Evolutionary conservation across 2,329 filamentous ascomycete species (phyloP).

Genomic region (Diaporthe sp.): DNA sequence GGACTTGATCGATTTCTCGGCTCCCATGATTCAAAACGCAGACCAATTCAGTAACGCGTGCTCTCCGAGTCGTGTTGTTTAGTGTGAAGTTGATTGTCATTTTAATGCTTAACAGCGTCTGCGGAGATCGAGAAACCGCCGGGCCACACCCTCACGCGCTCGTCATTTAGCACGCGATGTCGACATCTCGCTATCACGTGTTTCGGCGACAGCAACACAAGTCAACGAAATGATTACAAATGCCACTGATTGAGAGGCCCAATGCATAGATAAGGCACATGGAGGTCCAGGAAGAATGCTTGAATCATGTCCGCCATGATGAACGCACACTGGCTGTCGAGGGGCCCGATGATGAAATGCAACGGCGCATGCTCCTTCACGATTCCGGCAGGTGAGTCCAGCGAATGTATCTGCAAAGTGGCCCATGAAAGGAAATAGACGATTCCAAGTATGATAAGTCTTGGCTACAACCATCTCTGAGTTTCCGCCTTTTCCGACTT

Average conservation of each 20-base stretch:
- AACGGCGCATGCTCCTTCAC: no score
- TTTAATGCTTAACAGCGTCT: not conserved
- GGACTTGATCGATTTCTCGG: slow-evolving; percentile 49
- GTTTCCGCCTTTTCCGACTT: no score
- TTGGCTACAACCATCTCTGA: no score
- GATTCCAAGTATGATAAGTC: no score
- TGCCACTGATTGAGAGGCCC: not conserved
- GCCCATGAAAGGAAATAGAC: no score
- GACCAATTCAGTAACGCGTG: not conserved
- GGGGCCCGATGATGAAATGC: not conserved
- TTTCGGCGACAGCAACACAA: slow-evolving; percentile 8
- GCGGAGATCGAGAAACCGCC: slow-evolving; percentile 12
- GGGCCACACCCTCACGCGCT: slow-evolving; percentile 22
- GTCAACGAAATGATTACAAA: not conserved
- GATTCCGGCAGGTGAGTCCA: no score
- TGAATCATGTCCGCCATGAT: not conserved
- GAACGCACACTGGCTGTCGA: not conserved
- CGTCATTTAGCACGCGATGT: slow-evolving; percentile 38
- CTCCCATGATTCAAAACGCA: slow-evolving; percentile 33
- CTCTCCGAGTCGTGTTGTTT: not conserved
- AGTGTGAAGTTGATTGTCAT: not conserved
- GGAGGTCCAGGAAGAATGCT: not conserved
- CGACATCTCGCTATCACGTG: slow-evolving; percentile 40
- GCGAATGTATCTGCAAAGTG: no score
- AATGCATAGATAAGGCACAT: not conserved